A percentile compares a stretch with the other conserved stretches of the same genome.
These are phyloP conservation scores for Russula lepida DNA, from an alignment of 768 basidiomycete species.

Conservation along the genomic window DNA sequence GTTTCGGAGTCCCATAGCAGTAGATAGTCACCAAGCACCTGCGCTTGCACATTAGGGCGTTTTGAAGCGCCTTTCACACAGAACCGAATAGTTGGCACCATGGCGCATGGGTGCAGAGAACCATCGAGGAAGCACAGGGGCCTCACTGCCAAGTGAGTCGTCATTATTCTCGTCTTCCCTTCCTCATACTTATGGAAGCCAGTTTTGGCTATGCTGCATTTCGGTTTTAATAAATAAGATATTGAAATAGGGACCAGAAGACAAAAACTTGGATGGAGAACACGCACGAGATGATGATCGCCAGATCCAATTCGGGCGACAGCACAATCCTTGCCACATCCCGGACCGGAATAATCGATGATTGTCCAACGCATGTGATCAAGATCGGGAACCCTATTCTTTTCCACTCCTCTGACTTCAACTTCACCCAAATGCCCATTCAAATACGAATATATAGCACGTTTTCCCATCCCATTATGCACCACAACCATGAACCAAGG, in stretches of 20 bases:
- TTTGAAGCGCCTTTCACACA: not conserved
- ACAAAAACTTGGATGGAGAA: not conserved
- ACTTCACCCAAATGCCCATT: not conserved
- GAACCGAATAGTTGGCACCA: not conserved
- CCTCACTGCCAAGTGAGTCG: not conserved
- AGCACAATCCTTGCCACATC: not conserved
- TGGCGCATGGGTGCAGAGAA: not conserved
- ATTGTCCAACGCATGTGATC: not conserved
- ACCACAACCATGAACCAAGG: not conserved
- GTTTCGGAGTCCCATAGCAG: not conserved
- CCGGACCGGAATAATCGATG: not conserved
- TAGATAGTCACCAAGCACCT: constrained; percentile 3
- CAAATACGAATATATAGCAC: not conserved
- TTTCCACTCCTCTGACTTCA: too few relatives aligned
- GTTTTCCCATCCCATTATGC: too few relatives aligned
- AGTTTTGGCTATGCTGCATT: not conserved
- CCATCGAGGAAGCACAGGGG: not conserved
- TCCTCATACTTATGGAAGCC: not conserved
- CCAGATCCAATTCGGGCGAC: not conserved
- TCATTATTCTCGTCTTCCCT: too few relatives aligned
- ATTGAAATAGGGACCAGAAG: not conserved
- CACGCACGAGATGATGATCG: not conserved
- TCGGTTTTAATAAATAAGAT: not conserved
- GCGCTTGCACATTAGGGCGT: not conserved
- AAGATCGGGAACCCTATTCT: too few relatives aligned